Evolutionary conservation across 352 stramenopile genomes (phyloP), one percentile per base, ranked within the genome.

Genomic region (Pythium phragmiticola): DNA sequence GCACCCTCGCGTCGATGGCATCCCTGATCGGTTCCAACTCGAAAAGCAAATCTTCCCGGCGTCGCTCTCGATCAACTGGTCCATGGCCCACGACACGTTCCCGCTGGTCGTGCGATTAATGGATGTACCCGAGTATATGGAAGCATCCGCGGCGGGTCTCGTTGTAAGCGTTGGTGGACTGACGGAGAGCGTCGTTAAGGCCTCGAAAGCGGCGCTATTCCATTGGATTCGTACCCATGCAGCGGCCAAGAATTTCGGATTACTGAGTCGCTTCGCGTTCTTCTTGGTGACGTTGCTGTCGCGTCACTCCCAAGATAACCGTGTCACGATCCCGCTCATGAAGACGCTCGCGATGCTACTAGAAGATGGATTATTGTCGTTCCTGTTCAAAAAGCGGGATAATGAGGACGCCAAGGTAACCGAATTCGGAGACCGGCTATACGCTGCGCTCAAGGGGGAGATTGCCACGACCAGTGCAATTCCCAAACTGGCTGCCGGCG

Each of bases 121-220:
- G 62, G 79, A 92, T 58, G 89, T 97, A 39, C 82, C 95, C 16
- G 76, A 78, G 50, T 98, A 97, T 52, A 81, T 94, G 43, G 77
- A 94, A 52, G 72, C 79, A 11, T 82, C 98, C 41, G 63, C 95
- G 7, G 79, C 79, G 43, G 97, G 97, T 1, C 78, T 99, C 3
- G 76, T 98, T 11, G 73, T 99, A 8, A 98, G 92, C 68, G 91
- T 99, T 8, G 97, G 97, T 46, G 95, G 94, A 9, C 76, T 99
- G 28, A 98, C 92, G 13, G 95, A 99, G 74, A 98, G 83, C 58
- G 92, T 99, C 7, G 89, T 93, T 14, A 93, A 91, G 66, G 83
- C 87, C 11, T 92, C 84, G 0, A 88, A 87, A 60, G 37, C 36
- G 0, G 74, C 82, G 4, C 68, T 90, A 21, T 88, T 92, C 51